These are phyloP conservation scores for Lanzia echinophila DNA, from an alignment of 2,329 filamentous ascomycete species.

Conservation along the genomic window DNA sequence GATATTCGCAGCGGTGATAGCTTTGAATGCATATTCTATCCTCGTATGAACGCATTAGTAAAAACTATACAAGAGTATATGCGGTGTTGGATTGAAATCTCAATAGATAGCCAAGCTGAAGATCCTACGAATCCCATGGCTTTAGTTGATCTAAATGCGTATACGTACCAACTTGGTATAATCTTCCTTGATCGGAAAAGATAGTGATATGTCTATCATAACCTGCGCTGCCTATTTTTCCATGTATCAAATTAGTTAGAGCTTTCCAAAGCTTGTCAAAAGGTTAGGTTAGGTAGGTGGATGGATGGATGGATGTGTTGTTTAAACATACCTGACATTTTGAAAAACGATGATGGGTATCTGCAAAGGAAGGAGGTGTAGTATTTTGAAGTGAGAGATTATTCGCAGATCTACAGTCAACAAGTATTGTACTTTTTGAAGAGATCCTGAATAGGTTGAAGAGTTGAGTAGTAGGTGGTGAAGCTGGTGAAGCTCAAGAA, in stretches of 20 bases:
- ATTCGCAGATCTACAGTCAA: not conserved
- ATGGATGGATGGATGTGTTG: too few relatives aligned
- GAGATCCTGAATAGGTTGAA: too few relatives aligned
- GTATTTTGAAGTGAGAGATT: not conserved
- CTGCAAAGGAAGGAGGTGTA: not conserved
- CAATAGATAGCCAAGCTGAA: conserved; percentile 6
- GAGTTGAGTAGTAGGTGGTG: not conserved
- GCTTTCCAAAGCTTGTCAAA: conserved; percentile 12
- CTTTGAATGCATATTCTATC: conserved; percentile 99
- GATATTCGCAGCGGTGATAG: conserved; percentile 98
- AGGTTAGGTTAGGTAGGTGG: conserved; percentile 3
- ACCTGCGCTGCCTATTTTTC: conserved; percentile 71
- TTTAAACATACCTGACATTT: conserved; percentile 36
- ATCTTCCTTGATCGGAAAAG: conserved; percentile 95
- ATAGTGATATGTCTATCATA: conserved; percentile 99
- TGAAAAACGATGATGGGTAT: conserved; percentile 10
- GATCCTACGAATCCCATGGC: conserved; percentile 12
- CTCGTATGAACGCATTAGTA: conserved; percentile 6
- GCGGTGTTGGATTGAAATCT: conserved; percentile 4
- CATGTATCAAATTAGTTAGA: conserved; percentile 22
- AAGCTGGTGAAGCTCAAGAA: not conserved
- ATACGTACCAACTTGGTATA: conserved; percentile 96
- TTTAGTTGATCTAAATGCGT: conserved; percentile 7
- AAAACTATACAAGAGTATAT: not conserved
- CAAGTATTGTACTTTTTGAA: not conserved